phyloP scores from a whole-genome alignment of 1,284 basidiomycete species.

The Microbotryum silenes-acaulis region DNA sequence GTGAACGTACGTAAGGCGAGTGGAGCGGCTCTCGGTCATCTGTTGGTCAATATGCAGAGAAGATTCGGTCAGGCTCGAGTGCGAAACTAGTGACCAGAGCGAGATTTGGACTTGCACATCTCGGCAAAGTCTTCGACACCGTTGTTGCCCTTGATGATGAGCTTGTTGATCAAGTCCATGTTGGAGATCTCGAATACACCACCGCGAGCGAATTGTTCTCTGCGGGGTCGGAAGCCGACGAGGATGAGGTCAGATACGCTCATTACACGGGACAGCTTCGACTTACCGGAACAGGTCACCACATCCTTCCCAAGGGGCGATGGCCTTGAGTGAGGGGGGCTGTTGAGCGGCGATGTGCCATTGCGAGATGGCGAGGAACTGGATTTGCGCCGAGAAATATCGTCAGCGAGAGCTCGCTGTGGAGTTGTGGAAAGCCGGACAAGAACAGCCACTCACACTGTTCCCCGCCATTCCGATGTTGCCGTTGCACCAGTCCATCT shows the following conservation, averaged over 20 bases:
- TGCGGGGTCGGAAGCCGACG: neutral
- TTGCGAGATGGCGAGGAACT: constrained; percentile 34
- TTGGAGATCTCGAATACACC: constrained; percentile 28
- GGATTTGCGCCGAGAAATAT: neutral
- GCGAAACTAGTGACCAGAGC: too few species aligned
- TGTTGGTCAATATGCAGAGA: neutral
- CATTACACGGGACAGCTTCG: neutral
- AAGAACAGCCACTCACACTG: constrained; percentile 12
- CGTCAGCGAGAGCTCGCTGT: neutral
- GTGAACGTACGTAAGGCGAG: constrained; percentile 8
- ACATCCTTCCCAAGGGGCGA: constrained; percentile 35
- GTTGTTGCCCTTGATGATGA: constrained; percentile 29
- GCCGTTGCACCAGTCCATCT: constrained; percentile 28
- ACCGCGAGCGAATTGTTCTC: constrained; percentile 28
- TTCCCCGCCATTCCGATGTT: constrained; percentile 22
- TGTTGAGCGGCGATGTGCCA: constrained; percentile 33
- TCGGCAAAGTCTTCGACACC: constrained; percentile 28
- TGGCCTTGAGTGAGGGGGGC: constrained; percentile 35
- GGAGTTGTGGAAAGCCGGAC: neutral
- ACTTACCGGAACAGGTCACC: constrained; percentile 26
- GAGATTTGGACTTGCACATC: constrained; percentile 13
- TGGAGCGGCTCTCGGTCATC: neutral
- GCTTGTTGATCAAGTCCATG: constrained; percentile 31
- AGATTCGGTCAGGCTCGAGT: neutral
- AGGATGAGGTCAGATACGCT: neutral